Conservation (phyloP, 2,329 filamentous ascomycete species). For the Cadophora gregata region DNA sequence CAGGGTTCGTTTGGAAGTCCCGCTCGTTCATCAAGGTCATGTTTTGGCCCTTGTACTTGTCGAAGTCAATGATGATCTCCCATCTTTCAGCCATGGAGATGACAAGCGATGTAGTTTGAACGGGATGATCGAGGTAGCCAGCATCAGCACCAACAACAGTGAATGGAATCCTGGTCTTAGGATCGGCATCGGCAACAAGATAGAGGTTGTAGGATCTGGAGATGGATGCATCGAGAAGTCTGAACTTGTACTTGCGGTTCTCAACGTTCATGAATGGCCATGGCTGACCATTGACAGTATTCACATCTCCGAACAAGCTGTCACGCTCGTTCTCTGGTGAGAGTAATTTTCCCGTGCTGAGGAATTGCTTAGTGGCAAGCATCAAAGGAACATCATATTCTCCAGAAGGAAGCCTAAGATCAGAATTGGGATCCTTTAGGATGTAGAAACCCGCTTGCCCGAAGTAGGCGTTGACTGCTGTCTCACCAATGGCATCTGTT, state of each 20-base stretch:
- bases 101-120: constrained; percentile 49
- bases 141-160: constrained; percentile 50
- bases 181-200: constrained; percentile 29
- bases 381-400: constrained; percentile 54
- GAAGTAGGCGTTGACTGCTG: constrained; percentile 60
- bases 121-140: constrained; percentile 47
- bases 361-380: constrained; percentile 55
- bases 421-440: constrained; percentile 51
- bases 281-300: constrained; percentile 63
- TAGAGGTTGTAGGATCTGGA: constrained; percentile 34
- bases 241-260: constrained; percentile 63
- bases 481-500: constrained; percentile 44
- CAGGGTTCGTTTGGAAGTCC: constrained; percentile 51
- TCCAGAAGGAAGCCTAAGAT: constrained; percentile 54
- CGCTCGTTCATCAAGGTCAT: constrained; percentile 52
- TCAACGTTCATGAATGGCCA: constrained; percentile 66
- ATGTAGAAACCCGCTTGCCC: constrained; percentile 64
- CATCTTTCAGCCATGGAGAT: constrained; percentile 63
- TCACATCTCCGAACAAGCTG: constrained; percentile 49
- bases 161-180: constrained; percentile 47
- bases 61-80: constrained; percentile 63
- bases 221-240: constrained; percentile 15
- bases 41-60: constrained; percentile 54
- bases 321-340: constrained; percentile 52
- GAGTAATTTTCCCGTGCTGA: constrained; percentile 55